A percentile compares a stretch with the other conserved stretches of the same genome.
Evolutionary conservation across 2,329 filamentous ascomycete species (phyloP).

Genomic region (Aspergillus fijiensis): DNA sequence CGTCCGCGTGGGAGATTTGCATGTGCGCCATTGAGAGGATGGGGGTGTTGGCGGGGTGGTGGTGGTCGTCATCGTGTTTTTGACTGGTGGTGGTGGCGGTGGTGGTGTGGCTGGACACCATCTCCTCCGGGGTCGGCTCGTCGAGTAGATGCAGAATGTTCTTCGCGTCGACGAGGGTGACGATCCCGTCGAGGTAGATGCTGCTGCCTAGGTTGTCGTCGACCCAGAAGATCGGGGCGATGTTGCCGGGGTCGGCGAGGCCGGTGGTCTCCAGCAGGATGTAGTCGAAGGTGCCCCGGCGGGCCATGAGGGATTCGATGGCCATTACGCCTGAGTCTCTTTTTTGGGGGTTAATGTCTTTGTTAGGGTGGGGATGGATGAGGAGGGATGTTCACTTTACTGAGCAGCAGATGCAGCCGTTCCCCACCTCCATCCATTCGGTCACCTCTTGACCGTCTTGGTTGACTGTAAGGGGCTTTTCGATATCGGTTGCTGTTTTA

Average conservation of each 20-base stretch:
- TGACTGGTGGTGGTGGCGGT: slow-evolving; percentile 38
- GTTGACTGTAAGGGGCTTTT: slow-evolving; percentile 90
- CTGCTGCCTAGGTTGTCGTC: slow-evolving; percentile 92
- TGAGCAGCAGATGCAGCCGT: slow-evolving; percentile 96
- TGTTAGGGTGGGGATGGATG: not conserved
- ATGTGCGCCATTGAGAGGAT: slow-evolving; percentile 89
- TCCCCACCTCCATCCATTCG: slow-evolving; percentile 94
- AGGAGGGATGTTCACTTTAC: slow-evolving; percentile 66
- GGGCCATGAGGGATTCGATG: slow-evolving; percentile 93
- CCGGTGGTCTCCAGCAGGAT: slow-evolving; percentile 96
- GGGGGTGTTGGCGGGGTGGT: slow-evolving; percentile 53
- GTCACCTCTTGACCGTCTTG: slow-evolving; percentile 78
- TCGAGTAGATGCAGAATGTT: slow-evolving; percentile 83
- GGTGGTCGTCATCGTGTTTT: slow-evolving; percentile 42
- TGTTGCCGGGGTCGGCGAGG: slow-evolving; percentile 89
- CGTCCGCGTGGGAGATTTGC: slow-evolving; percentile 95
- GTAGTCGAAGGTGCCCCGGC: slow-evolving; percentile 92
- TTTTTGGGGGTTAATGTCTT: too few species aligned
- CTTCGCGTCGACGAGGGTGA: slow-evolving; percentile 92
- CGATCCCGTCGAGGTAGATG: slow-evolving; percentile 95
- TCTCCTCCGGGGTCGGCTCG: slow-evolving; percentile 54
- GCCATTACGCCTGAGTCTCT: slow-evolving; percentile 91
- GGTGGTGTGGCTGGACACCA: slow-evolving; percentile 40
- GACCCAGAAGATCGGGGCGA: slow-evolving; percentile 96
- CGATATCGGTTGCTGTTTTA: slow-evolving; percentile 76